Base-by-base conservation (phyloP, 2,329 filamentous ascomycete genomes). In the Hypoxylon sp. region DNA sequence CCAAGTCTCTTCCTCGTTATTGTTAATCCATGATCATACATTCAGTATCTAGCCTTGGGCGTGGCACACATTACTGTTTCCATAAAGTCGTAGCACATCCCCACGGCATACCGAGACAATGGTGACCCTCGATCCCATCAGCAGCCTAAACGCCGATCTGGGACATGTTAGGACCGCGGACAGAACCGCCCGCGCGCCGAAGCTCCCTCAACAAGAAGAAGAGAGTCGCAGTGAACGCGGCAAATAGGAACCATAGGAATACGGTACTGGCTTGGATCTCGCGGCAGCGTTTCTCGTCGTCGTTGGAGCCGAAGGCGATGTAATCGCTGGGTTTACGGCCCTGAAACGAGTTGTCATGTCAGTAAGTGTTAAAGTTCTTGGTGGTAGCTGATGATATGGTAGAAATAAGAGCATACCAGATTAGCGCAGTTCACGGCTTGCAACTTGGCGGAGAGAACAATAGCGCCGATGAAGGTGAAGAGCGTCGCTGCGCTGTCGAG, bases 231-330 rank as follows among this genome's bases (percentile, higher is more conserved):
- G 83, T 81, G 75, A 91, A 92, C 26, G 86, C 84, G 42, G 82
- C 85, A 78, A 91, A 93, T 53, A 93, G 86, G 81, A 94, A 94
- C 91, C 91, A 95, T 81, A 93, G 85, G 82, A 95, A 95, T 39
- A 88, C 91, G 35, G 87, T 88, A 69, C 87, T 87, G 39, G 92
- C 92, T 82, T 94, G 92, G 14, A 93, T 87, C 81, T 93, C 89
- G 70, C 88, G 89, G 82, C 92, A 94, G 71, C 91, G 87, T 82
- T 90, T 89, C 77, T 84, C 79, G 66, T 85, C 83, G 79, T 90
- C 78, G 68, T 71, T 67, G 50, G 89, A 90, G 63, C 90, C 90
- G 77, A 86, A 91, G 26, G 85, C 90, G 77, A 92, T 88, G 81
- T 84, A 86, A 79, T 86, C 85, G 74, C 73, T 72, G n/a, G 60